These are phyloP conservation scores for Coemansia sp. DNA, from an alignment of 192 early-diverging fungal genomes.

Conservation along the genomic window DNA sequence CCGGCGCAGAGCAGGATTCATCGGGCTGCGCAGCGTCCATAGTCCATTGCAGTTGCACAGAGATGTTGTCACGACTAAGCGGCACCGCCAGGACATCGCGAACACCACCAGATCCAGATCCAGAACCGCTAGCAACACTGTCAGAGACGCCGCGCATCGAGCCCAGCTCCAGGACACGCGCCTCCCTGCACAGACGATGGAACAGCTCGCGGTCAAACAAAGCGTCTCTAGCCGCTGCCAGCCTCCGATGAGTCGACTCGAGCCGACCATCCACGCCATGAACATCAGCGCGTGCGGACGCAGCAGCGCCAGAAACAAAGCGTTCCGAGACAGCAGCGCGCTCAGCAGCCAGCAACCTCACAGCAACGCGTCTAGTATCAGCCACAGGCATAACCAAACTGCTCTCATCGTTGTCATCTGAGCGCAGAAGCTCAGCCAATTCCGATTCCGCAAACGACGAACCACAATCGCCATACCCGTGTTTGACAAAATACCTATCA, in stretches of 20 bases:
- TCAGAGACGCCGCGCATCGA: conserved; percentile 19
- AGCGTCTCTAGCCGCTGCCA: conserved; percentile 21
- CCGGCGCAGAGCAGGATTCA: neutral
- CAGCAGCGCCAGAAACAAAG: neutral
- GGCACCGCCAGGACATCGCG: conserved; percentile 33
- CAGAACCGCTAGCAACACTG: neutral
- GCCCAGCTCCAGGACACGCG: conserved; percentile 48
- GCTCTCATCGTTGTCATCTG: neutral
- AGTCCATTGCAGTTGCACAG: conserved; percentile 42
- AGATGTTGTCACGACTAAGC: conserved; percentile 38
- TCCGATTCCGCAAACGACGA: conserved; percentile 29
- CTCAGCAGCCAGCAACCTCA: conserved; percentile 3
- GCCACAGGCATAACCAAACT: neutral
- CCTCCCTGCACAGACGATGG: conserved; percentile 43
- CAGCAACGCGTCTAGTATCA: neutral
- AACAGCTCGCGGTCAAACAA: conserved; percentile 51
- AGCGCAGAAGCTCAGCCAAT: conserved; percentile 44
- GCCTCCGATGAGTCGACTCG: conserved; percentile 31
- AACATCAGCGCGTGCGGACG: neutral
- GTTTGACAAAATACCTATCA: conserved; percentile 41
- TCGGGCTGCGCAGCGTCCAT: neutral
- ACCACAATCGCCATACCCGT: conserved; percentile 34
- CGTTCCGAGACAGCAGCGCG: neutral
- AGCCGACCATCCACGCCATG: neutral
- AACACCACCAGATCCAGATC: neutral